Conservation (phyloP, 176 grass and related monocot species). For the Aegilops bicornis region DNA sequence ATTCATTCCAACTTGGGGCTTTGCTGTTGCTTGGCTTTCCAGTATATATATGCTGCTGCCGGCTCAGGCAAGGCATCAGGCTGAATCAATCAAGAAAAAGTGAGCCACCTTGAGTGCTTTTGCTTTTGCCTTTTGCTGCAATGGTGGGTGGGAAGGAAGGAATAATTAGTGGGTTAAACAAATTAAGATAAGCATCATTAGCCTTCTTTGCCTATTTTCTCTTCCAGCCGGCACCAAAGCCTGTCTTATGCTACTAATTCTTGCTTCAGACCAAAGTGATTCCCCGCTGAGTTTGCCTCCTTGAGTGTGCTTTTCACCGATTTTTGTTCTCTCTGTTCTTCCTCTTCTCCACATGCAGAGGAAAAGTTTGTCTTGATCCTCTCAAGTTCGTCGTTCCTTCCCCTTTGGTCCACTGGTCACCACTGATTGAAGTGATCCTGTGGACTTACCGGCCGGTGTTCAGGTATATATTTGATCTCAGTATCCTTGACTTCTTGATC, state of each 20-base stretch:
- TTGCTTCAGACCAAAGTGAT: background rate
- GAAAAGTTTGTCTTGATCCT: background rate
- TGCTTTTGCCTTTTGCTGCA: background rate
- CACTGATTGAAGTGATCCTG: background rate
- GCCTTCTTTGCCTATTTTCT: background rate
- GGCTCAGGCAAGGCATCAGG: background rate
- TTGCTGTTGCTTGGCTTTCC: background rate
- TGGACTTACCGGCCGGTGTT: background rate
- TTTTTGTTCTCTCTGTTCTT: background rate
- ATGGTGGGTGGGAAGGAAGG: background rate
- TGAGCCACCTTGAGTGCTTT: background rate
- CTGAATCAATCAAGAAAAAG: background rate
- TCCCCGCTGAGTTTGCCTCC: too few relatives aligned
- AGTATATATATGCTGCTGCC: background rate
- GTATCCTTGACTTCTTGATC: background rate
- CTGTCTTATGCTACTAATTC: background rate
- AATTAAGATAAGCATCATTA: background rate
- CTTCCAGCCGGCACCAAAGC: background rate
- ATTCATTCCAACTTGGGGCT: background rate
- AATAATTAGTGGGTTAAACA: background rate
- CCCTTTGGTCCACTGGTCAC: background rate
- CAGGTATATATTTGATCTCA: background rate
- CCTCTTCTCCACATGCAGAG: background rate
- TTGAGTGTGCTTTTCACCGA: too few relatives aligned
- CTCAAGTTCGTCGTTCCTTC: background rate